Base-by-base conservation (phyloP, 2,329 filamentous ascomycete species). In the Trichoderma sp. region DNA sequence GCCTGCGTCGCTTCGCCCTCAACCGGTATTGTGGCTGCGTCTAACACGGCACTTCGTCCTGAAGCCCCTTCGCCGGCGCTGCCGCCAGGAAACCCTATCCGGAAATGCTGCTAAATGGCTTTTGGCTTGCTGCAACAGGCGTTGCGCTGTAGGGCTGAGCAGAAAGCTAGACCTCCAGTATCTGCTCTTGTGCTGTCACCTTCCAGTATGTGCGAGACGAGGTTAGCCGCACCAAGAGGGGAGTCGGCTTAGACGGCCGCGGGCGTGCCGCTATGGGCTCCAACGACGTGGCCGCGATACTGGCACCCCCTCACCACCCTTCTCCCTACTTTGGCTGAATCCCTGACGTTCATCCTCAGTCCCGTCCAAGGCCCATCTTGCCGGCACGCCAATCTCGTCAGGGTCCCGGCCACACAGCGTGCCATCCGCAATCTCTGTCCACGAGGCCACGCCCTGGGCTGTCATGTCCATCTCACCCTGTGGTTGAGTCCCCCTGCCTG, bases 301-400 rank as follows among this genome's bases (percentile, higher is more conserved):
- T 26, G 11, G 54, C 67, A 65, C 67, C 30, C 65, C 67, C 54
- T 34, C 60, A 39, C 30, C 67, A 43, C 6, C 28, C 24, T 30
- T 30, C 18, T 64, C 49, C 49, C 43, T 59, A 39, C 67, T 65
- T 32, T 49, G 30, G 51, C 67, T 39, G 54, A 56, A 68, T 68
- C 66, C 66, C 66, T 68, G 66, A 68, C 49, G 66, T 61, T 54
- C 66, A 68, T 68, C 66, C 58, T 61, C 56, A 68, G 37, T 68
- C 66, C 66, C 56, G 67, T 60, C 59, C 59, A 65, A 28, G 59
- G 51, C 30, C 68, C 68, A 68, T 64, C 68, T 70, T 68, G 58
- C 68, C 65, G 68, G 66, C 66, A 69, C 68, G 68, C 65, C 68
- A 70, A 70, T 64, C 68, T 70, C 21, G 65, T 59, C 68, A 68